Conservation (phyloP, 306 rosid species). For the Malus fusca region DNA sequence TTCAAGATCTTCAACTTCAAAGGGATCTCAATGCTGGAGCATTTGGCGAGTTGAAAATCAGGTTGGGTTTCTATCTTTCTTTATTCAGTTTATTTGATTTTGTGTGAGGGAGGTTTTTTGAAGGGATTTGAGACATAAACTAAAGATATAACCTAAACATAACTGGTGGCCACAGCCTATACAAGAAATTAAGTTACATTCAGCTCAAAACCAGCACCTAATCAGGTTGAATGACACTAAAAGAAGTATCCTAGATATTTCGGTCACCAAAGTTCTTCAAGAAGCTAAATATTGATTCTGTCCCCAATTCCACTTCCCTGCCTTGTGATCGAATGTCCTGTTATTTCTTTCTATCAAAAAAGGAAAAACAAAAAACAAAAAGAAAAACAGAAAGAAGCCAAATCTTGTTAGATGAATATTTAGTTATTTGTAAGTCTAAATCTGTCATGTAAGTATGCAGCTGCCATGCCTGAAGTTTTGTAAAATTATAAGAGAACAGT, state of each 20-base stretch:
- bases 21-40: slow-evolving; percentile 87
- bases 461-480: slow-evolving; percentile 8
- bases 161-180: background rate
- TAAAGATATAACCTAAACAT: background rate
- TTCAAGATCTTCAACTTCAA: slow-evolving; percentile 75
- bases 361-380: too few relatives aligned
- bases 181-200: background rate
- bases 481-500: background rate
- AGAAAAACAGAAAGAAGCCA: background rate
- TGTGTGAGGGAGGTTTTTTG: too few relatives aligned
- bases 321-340: background rate
- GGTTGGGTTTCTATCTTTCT: slow-evolving; percentile 3
- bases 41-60: slow-evolving; percentile 97
- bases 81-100: background rate
- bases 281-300: background rate
- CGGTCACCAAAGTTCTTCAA: background rate
- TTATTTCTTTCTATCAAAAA: background rate
- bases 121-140: background rate
- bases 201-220: background rate
- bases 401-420: slow-evolving; percentile 40
- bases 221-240: background rate
- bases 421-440: background rate
- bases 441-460: background rate
- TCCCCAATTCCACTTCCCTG: background rate
- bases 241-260: background rate